Evolutionary conservation across 169 alveolate species (phyloP).

Genomic region (Cryptosporidium ryanae): DNA sequence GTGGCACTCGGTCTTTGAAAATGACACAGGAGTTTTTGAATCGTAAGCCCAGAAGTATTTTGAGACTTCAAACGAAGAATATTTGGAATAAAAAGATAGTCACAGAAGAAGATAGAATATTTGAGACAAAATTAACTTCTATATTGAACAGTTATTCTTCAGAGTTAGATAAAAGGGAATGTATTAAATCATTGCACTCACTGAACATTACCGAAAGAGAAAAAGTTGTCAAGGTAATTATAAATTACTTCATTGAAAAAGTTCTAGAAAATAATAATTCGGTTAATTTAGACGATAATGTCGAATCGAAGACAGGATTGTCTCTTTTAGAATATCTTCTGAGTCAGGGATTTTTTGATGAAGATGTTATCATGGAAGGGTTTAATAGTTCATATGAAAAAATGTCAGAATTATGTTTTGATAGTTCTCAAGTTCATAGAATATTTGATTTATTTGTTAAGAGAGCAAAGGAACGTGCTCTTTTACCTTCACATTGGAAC

Average conservation of each 20-base stretch:
- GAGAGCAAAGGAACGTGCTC: conserved; percentile 62
- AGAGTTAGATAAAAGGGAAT: conserved; percentile 42
- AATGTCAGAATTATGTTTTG: neutral
- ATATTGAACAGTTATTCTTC: conserved; percentile 9
- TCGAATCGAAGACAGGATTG: conserved; percentile 31
- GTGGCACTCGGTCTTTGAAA: conserved; percentile 57
- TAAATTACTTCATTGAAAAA: conserved; percentile 22
- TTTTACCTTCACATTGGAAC: conserved; percentile 52
- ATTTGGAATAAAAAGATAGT: conserved; percentile 33
- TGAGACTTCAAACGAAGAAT: conserved; percentile 54
- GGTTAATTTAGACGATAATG: neutral
- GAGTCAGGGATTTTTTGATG: conserved; percentile 70
- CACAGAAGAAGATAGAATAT: conserved; percentile 2
- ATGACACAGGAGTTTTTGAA: conserved; percentile 33
- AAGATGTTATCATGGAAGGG: conserved; percentile 50
- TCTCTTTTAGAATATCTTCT: conserved; percentile 54
- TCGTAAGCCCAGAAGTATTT: conserved; percentile 42
- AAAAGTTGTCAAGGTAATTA: conserved; percentile 13
- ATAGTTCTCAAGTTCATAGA: conserved; percentile 8
- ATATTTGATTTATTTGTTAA: conserved; percentile 22
- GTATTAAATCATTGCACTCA: conserved; percentile 54
- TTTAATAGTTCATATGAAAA: conserved; percentile 14
- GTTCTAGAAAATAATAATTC: neutral
- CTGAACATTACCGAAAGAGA: conserved; percentile 6
- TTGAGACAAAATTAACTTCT: neutral